Base-by-base conservation (phyloP, 352 stramenopile genomes). In the Phytophthora chlamydospora region DNA sequence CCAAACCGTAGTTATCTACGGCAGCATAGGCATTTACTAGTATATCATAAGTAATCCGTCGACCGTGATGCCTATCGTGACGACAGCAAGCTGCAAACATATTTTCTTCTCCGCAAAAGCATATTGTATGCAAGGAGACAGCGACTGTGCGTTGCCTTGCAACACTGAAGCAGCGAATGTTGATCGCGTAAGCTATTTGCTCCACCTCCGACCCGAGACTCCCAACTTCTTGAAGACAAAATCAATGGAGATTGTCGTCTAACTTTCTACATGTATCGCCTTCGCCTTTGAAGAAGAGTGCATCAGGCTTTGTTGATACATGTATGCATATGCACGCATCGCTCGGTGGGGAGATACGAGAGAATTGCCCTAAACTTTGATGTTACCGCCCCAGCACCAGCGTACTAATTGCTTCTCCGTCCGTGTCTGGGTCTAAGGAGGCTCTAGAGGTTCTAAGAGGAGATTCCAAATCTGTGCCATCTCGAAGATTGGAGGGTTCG, bases 401-500 rank as follows among this genome's bases (percentile, higher is more conserved):
- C n/a, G n/a, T 27, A 27, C 24, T 27, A 27, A 27, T 27, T 2
- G 24, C 6, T 27, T 27, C 24, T 24, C 21, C 21, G 21, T 24
- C 21, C 21, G 21, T 24, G 21, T 24, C 21, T 24, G 21, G 21
- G 21, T 24, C 24, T 48, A n/a, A 50, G 10, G 32, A 10, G n/a
- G 12, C 24, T 11, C 4, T 47, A 14, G 6, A 34, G 9, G 14
- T 29, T 16, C 14, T 17, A 33, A 34, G 24, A 39, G 49, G 38
- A 31, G 54, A 48, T 62, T 34, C 54, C n/a, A 35, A 62, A 43
- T 62, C 31, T 35, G 32, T 58, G 57, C 46, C 45, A 65, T 58
- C 57, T 47, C 58, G 38, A 49, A 29, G 56, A 63, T 63, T 50
- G 55, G 44, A 49, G 46, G 55, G 45, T 41, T 63, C 12, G 45